Evolutionary conservation across 495 filamentous ascomycete genomes (phyloP).

Genomic region (Aspergillus biplanus): DNA sequence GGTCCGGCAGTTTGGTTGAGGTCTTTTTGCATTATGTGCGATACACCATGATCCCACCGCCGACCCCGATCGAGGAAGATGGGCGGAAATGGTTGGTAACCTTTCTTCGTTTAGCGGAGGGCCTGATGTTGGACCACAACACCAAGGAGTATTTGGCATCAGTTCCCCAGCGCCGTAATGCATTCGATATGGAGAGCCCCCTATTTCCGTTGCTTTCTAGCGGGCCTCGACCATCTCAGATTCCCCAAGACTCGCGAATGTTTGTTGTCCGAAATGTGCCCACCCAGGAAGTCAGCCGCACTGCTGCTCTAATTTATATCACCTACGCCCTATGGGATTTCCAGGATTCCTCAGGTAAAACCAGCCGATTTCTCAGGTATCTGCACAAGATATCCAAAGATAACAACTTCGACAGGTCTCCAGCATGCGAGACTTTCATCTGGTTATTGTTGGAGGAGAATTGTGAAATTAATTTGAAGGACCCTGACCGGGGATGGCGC

Average conservation of each 20-base stretch:
- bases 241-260: slow-evolving; percentile 42
- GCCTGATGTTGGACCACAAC: slow-evolving; percentile 41
- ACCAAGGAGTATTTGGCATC: slow-evolving; percentile 29
- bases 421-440: slow-evolving; percentile 48
- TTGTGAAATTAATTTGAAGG: slow-evolving; percentile 40
- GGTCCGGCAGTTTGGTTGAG: slow-evolving; percentile 30
- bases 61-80: slow-evolving; percentile 13
- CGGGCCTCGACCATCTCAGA: slow-evolving; percentile 47
- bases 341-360: slow-evolving; percentile 37
- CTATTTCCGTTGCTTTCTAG: slow-evolving; percentile 48
- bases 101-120: slow-evolving; percentile 44
- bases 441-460: slow-evolving; percentile 47
- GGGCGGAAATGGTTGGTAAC: slow-evolving; percentile 38
- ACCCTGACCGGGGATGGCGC: slow-evolving; percentile 45
- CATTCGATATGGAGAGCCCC: slow-evolving; percentile 47
- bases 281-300: slow-evolving; percentile 46
- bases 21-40: slow-evolving; percentile 46
- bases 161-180: slow-evolving; percentile 35
- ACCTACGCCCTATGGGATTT: slow-evolving; percentile 45
- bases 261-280: slow-evolving; percentile 42
- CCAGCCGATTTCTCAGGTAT: slow-evolving; percentile 39
- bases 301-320: slow-evolving; percentile 47
- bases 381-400: slow-evolving; percentile 31
- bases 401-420: slow-evolving; percentile 42
- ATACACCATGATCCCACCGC: slow-evolving; percentile 34